Base-by-base conservation (phyloP, 2,329 filamentous ascomycete genomes). In the Exophiala lecanii-corni region DNA sequence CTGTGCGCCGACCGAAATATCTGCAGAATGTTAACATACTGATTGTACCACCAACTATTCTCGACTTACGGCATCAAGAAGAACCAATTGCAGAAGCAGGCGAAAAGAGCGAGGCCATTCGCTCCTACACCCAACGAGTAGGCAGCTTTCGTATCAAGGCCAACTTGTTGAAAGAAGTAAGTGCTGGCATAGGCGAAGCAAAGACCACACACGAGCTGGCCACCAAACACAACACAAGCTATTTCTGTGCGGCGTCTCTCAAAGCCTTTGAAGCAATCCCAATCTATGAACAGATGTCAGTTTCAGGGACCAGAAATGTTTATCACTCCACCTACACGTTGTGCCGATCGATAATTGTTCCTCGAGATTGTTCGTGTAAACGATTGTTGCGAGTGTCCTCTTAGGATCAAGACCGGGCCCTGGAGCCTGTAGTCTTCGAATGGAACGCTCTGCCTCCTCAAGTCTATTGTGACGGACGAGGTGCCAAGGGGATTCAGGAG, bases 181-280 rank as follows among this genome's bases (percentile, higher is more conserved):
- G 76, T 82, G 0, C 75, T 78, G 50, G 80, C 83, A 43, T 75
- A 75, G 38, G 79, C 76, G 49, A 83, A 73, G 10, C 78, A 76
- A 49, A 78, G 77, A 13, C 81, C 79, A 39, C 73, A 76, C 2
- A 83, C 64, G 9, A 80, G 79, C 55, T 84, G 80, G 2, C 79
- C 79, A 3, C 75, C 72, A 65, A 80, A 83, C 3, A 79, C 76
- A 57, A 80, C 78, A 43, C 75, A 79, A 19, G 78, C 72, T 53
- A 83, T 81, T 60, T 86, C 87, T 2, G 88, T 94, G 21, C 88
- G 79, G 47, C 88, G 83, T 34, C 82, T 70, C 59, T 94, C 82
- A 15, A 77, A 76, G 9, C 87, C 87, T 61, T 76, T 82, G 74
- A 94, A 94, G 67, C 87, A 94, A 63, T 94, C 88, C 55, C 76